phyloP scores from a whole-genome alignment of 2,329 filamentous ascomycete species.

The Aspergillus fructus region DNA sequence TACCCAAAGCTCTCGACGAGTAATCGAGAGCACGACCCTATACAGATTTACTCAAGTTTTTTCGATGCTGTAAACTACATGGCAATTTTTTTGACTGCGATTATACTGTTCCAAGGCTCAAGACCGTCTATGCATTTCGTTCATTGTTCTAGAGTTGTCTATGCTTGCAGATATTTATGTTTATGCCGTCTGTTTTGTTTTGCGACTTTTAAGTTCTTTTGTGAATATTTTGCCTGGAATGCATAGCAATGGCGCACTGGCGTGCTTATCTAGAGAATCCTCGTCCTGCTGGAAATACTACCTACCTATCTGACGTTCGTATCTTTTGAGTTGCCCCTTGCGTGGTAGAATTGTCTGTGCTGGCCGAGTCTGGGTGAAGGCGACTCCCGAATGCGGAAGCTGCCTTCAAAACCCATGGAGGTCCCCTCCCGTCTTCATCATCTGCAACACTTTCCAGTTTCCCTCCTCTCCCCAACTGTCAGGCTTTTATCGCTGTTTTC shows the following conservation, averaged over 20 bases:
- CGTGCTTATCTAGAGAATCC: slow-evolving; percentile 6
- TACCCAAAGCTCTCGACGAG: slow-evolving; percentile 9
- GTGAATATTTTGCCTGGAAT: slow-evolving; percentile 3
- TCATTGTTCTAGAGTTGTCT: not conserved
- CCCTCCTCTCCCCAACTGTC: not conserved
- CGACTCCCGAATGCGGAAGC: slow-evolving; percentile 2
- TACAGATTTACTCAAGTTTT: slow-evolving; percentile 12
- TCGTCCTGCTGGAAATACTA: too few relatives aligned
- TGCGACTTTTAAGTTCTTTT: not conserved
- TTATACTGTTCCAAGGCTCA: not conserved
- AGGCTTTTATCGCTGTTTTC: not conserved
- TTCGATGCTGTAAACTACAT: slow-evolving; percentile 30
- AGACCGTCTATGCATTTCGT: not conserved
- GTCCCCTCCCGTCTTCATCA: slow-evolving; percentile 1
- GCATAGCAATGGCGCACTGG: slow-evolving; percentile 20
- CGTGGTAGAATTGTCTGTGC: not conserved
- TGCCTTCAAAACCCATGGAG: not conserved
- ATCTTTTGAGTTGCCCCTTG: not conserved
- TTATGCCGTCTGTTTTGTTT: not conserved
- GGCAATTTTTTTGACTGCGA: slow-evolving; percentile 29
- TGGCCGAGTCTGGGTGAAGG: not conserved
- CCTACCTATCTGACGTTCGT: too few relatives aligned
- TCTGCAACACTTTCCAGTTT: not conserved
- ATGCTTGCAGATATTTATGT: not conserved
- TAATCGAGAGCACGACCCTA: slow-evolving; percentile 2